These are phyloP conservation scores for Rugonectria rugulosa DNA, from an alignment of 2,329 filamentous ascomycete species.

Conservation along the genomic window DNA sequence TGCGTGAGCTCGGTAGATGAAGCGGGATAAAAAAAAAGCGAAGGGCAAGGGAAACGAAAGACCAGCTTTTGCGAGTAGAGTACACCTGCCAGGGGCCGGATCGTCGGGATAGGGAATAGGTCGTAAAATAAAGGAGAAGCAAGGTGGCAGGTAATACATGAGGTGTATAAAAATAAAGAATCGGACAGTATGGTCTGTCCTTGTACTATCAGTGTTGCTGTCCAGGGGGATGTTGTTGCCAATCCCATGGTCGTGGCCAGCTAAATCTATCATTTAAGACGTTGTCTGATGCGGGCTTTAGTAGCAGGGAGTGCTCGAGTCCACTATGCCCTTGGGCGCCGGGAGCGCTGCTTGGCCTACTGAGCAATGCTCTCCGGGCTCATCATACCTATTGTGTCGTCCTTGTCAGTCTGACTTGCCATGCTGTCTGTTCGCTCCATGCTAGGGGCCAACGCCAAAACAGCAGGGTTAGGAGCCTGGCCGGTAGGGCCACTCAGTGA, in stretches of 20 bases:
- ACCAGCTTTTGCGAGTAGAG: constrained; percentile 22
- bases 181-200: neutral
- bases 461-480: constrained; percentile 48
- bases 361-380: constrained; percentile 79
- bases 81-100: constrained; percentile 13
- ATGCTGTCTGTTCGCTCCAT: constrained; percentile 68
- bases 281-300: neutral
- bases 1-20: constrained; percentile 14
- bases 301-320: neutral
- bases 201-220: constrained; percentile 8
- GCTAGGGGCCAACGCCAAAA: constrained; percentile 50
- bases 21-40: constrained; percentile 9
- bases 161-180: constrained; percentile 24
- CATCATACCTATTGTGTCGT: constrained; percentile 78
- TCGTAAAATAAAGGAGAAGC: constrained; percentile 22
- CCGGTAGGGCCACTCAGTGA: constrained; percentile 47
- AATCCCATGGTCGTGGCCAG: constrained; percentile 3
- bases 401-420: constrained; percentile 69
- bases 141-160: constrained; percentile 33
- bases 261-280: constrained; percentile 5
- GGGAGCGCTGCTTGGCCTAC: constrained; percentile 39
- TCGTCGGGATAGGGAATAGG: no score
- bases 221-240: constrained; percentile 5
- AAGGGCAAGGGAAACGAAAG: no score
- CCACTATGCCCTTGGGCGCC: constrained; percentile 6